Evolutionary conservation across 495 filamentous ascomycete genomes (phyloP), one percentile per base, ranked within the genome.

Genomic region (Penicillium parvum): DNA sequence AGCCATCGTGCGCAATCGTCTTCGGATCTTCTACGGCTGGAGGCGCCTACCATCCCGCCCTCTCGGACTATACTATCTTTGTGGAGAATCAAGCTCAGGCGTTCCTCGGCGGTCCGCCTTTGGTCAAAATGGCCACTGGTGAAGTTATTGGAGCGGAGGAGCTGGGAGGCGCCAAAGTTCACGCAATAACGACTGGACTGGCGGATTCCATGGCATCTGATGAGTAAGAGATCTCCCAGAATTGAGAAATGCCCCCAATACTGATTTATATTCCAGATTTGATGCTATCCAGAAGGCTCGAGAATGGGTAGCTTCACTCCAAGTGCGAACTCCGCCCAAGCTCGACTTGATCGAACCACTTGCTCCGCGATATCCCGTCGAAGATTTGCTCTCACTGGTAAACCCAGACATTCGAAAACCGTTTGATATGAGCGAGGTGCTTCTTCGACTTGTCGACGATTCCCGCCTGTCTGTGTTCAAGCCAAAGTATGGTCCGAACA

Each of bases 71-170:
- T 28, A 62, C 61, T 1, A 63, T 65, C 14, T 65, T 65, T 18
- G 61, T 65, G 5, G 50, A 65, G 18, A 57, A 57, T 20, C 61
- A 65, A 33, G 61, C 53, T 0, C 61, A 65, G 35, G 61, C 57
- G 2, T 65, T 58, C 21, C 53, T 65, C 3, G 61, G 58, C 11
- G 61, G 61, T 1, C 61, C 61, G 0, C 61, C 61, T 0, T 40
- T 65, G 12, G 61, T 65, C 10, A 65, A 63, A 29, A 65, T 65
- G 61, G 61, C 61, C 0, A 65, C 59, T 1, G 61, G 61, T 1
- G 61, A 65, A 26, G 38, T 60, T 2, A 55, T 55, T 27, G 56
- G 41, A 11, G 58, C 61, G 0, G 61, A 65, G 28, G 61, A 52
- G 29, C 22, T 65, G 12, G 61, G 61, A 8, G 61, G 61, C 17